Percentiles rank a stretch among this genome's conserved stretches.
Conservation (phyloP, 768 basidiomycete genomes). For the Pleurotus tuoliensis region DNA sequence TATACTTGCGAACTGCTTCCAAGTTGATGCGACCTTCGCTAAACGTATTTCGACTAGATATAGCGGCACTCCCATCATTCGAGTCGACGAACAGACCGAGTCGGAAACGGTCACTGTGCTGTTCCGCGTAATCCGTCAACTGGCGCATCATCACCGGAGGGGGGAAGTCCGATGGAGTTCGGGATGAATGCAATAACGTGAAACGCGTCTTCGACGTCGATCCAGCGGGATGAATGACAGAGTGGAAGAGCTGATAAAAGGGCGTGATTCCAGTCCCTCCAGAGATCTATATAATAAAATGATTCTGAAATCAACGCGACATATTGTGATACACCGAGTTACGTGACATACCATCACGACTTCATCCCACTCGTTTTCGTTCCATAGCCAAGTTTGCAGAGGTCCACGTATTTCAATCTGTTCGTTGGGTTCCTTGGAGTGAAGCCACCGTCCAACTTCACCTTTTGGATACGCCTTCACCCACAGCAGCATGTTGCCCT, state of each 20-base stretch:
- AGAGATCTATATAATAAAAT: slow-evolving; percentile 52
- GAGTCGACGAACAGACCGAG: slow-evolving; percentile 64
- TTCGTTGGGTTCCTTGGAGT: slow-evolving; percentile 64
- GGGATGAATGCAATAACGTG: slow-evolving; percentile 72
- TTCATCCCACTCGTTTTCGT: slow-evolving; percentile 64
- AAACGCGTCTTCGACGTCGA: slow-evolving; percentile 44
- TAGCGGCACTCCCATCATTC: slow-evolving; percentile 21
- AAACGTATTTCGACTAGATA: slow-evolving; percentile 21
- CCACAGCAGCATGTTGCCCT: slow-evolving; percentile 74
- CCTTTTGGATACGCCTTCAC: slow-evolving; percentile 75
- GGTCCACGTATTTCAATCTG: slow-evolving; percentile 76
- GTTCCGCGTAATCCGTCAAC: slow-evolving; percentile 41
- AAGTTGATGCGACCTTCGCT: slow-evolving; percentile 54
- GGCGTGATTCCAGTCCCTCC: slow-evolving; percentile 88
- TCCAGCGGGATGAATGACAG: slow-evolving; percentile 33
- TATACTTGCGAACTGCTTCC: slow-evolving; percentile 37
- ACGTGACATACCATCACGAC: slow-evolving; percentile 62
- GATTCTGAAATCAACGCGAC: neutral
- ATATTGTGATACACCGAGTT: neutral
- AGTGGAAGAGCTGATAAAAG: slow-evolving; percentile 73
- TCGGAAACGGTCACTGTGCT: slow-evolving; percentile 52
- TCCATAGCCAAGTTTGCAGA: slow-evolving; percentile 61
- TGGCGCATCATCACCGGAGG: slow-evolving; percentile 58
- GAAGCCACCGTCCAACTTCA: slow-evolving; percentile 82
- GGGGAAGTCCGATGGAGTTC: slow-evolving; percentile 58